Conservation (phyloP, 2,329 filamentous ascomycete genomes). For the Stagonosporopsis rhizophila region DNA sequence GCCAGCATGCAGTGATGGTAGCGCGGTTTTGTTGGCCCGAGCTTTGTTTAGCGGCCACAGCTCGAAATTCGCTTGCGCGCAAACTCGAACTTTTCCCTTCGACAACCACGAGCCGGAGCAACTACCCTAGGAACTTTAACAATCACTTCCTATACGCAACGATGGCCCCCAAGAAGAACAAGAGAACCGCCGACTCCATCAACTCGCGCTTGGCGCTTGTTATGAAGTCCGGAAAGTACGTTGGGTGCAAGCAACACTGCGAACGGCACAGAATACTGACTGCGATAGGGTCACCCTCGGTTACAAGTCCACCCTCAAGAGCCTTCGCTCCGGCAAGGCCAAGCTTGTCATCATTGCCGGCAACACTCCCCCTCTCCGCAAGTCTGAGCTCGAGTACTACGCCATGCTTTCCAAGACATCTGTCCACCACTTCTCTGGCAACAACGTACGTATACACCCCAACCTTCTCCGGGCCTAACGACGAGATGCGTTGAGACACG, state of each 20-base stretch:
- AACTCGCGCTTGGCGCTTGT: conserved; percentile 71
- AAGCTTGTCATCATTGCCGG: conserved; percentile 96
- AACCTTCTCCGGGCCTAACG: conserved; percentile 49
- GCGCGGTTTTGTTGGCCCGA: neutral
- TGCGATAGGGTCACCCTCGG: conserved; percentile 75
- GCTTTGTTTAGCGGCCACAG: conserved; percentile 5
- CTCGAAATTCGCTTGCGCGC: conserved; percentile 20
- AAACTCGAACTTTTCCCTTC: conserved; percentile 11
- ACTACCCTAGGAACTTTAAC: conserved; percentile 32
- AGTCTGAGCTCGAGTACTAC: conserved; percentile 90
- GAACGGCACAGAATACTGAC: conserved; percentile 24
- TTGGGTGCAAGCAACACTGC: conserved; percentile 33
- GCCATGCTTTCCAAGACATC: conserved; percentile 78
- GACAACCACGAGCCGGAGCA: conserved; percentile 22
- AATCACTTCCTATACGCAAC: conserved; percentile 51
- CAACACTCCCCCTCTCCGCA: conserved; percentile 97
- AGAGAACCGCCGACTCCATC: conserved; percentile 86
- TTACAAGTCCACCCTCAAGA: conserved; percentile 89
- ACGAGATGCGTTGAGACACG: conserved; percentile 39
- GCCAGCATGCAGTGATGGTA: too few species aligned
- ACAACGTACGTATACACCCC: conserved; percentile 82
- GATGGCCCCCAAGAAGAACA: conserved; percentile 78
- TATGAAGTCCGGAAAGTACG: conserved; percentile 69
- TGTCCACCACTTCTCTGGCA: conserved; percentile 97
- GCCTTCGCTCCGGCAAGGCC: conserved; percentile 91